phyloP scores from a whole-genome alignment of 805 yeast genomes.

The Tetrapisispora iriomotensis region DNA sequence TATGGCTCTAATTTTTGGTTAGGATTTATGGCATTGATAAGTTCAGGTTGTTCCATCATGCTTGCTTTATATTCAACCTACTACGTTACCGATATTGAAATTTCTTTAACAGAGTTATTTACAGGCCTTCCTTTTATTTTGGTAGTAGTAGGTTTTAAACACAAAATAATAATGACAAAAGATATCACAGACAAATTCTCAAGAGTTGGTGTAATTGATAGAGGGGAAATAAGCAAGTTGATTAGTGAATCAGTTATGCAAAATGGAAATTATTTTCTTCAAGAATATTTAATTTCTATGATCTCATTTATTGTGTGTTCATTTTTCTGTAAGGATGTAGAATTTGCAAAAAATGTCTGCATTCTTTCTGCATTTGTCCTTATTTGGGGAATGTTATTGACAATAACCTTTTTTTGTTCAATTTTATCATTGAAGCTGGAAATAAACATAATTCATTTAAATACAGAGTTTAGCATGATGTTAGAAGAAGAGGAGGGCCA shows the following conservation, averaged over 20 bases:
- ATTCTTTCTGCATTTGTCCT: constrained; percentile 61
- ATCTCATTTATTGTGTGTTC: constrained; percentile 57
- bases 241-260: constrained; percentile 30
- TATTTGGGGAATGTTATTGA: constrained; percentile 58
- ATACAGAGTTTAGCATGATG: constrained; percentile 63
- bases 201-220: constrained; percentile 27
- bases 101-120: constrained; percentile 63
- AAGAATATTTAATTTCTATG: constrained; percentile 71
- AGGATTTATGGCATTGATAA: constrained; percentile 64
- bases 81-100: constrained; percentile 44
- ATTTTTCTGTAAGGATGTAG: constrained; percentile 54
- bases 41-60: constrained; percentile 75
- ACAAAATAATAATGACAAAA: constrained; percentile 63
- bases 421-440: constrained; percentile 81
- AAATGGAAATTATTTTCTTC: constrained; percentile 36
- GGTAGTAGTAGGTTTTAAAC: constrained; percentile 84
- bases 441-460: constrained; percentile 73
- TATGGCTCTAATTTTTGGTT: constrained; percentile 85
- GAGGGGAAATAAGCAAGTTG: constrained; percentile 19
- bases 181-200: constrained; percentile 37
- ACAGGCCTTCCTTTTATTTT: constrained; percentile 93
- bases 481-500: constrained; percentile 89
- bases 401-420: constrained; percentile 75
- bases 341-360: constrained; percentile 74
- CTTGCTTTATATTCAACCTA: constrained; percentile 62